Base-by-base conservation (phyloP, 1,284 basidiomycete species). In the Termitomyces sp. region DNA sequence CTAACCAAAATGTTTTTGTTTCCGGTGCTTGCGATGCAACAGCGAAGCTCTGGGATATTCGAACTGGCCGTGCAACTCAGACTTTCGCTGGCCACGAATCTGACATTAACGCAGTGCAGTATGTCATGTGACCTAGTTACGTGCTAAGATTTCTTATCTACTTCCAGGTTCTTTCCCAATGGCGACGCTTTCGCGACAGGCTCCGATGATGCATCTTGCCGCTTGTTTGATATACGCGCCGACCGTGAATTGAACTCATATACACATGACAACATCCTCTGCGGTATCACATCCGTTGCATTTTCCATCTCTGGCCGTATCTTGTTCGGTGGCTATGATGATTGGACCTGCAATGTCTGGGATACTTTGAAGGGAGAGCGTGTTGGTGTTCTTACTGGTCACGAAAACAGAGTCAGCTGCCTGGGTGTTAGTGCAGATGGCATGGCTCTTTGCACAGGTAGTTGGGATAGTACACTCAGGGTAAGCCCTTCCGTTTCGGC, bases 291-390 rank as follows among this genome's bases (percentile, higher is more conserved):
- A 10, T 97, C 94, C 3, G 95, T 99, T 62, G 95, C 92, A 13
- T 99, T 99, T 79, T 98, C 94, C 1, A 90, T 92, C 62, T 98
- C 94, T 13, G 96, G 96, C 46, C 90, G 97, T 57, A 90, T 99
- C 64, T 82, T 99, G 46, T 98, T 99, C 66, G 96, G 95, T 61
- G 97, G 96, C 41, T 99, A 98, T 70, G 97, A 99, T 71, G 96
- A 99, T 72, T 98, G 96, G 90, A 98, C 96, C 63, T 94, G 92
- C 80, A 98, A 98, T 68, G 96, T 98, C 46, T 99, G 96, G 96
- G 96, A 99, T 69, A 98, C 95, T 41, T 82, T 99, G 67, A 97
- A 96, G 74, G 96, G 94, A 55, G 96, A 99, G 73, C 88, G 96
- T 55, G 94, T 98, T 33, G 96, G 96, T 57, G 94, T 98, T 38